phyloP scores from a whole-genome alignment of 2,329 filamentous ascomycete species.

The Alternaria sp. region DNA sequence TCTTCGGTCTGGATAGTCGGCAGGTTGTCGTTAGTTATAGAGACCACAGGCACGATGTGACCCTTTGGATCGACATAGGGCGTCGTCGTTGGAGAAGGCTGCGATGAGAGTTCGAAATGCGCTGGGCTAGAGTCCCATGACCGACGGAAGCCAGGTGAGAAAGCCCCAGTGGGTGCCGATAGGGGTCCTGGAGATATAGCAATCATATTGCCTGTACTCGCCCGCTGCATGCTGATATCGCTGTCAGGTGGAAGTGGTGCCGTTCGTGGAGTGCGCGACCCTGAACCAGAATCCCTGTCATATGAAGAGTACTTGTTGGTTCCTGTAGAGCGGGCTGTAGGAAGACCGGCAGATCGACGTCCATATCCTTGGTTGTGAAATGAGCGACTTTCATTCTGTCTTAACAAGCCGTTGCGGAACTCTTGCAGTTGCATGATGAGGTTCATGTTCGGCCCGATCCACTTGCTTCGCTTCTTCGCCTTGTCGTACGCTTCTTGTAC shows the following conservation, averaged over 20 bases:
- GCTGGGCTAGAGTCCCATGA: conserved; percentile 54
- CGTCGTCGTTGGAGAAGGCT: conserved; percentile 38
- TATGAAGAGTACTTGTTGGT: conserved; percentile 47
- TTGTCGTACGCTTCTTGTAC: conserved; percentile 85
- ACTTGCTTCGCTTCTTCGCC: conserved; percentile 80
- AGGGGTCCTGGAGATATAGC: conserved; percentile 55
- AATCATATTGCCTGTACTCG: conserved; percentile 54
- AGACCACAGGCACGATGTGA: conserved; percentile 49
- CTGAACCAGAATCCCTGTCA: conserved; percentile 42
- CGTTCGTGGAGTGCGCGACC: conserved; percentile 49
- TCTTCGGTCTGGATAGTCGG: conserved; percentile 16
- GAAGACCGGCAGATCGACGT: conserved; percentile 45
- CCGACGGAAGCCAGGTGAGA: conserved; percentile 49
- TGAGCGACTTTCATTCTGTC: conserved; percentile 45
- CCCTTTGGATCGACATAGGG: conserved; percentile 52
- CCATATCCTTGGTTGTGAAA: conserved; percentile 47
- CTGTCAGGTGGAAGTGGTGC: conserved; percentile 56
- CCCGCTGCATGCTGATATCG: conserved; percentile 58
- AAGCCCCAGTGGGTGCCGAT: conserved; percentile 51
- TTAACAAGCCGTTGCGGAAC: conserved; percentile 65
- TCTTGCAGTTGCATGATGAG: conserved; percentile 89
- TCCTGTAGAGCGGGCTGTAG: conserved; percentile 35
- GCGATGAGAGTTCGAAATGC: conserved; percentile 45
- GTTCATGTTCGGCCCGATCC: conserved; percentile 93
- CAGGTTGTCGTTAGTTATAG: conserved; percentile 41